These are phyloP conservation scores for Choanephora cucurbitarum DNA, from an alignment of 371 early-diverging fungal species.

Conservation along the genomic window DNA sequence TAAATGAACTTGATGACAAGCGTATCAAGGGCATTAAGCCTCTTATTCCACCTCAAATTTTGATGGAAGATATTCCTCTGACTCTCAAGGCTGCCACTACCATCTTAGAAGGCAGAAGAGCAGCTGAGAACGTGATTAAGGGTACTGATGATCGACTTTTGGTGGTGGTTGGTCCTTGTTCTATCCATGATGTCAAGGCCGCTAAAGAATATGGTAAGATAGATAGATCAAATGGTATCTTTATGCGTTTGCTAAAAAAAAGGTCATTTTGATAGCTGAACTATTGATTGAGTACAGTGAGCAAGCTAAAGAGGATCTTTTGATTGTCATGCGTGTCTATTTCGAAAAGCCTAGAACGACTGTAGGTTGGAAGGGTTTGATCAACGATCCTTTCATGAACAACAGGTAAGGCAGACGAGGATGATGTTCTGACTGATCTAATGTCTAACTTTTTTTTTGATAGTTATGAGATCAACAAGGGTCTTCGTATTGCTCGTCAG, in stretches of 20 bases:
- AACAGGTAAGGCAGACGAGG: constrained; percentile 38
- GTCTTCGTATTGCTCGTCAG: constrained; percentile 77
- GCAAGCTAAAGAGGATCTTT: constrained; percentile 65
- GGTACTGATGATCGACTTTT: constrained; percentile 80
- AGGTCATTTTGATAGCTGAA: constrained; percentile 24
- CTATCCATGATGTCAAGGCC: constrained; percentile 88
- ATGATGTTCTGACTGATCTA: neutral
- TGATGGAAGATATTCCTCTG: constrained; percentile 89
- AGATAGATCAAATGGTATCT: neutral
- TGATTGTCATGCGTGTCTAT: constrained; percentile 90
- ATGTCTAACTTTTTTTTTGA: constrained; percentile 13
- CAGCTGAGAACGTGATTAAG: constrained; percentile 71
- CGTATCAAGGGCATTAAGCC: constrained; percentile 89
- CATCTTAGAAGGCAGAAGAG: constrained; percentile 49
- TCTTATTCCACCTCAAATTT: constrained; percentile 92
- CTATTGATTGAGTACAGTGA: constrained; percentile 62
- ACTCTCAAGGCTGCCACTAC: constrained; percentile 53
- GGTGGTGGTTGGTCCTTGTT: constrained; percentile 87
- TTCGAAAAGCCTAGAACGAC: constrained; percentile 96
- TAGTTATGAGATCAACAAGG: constrained; percentile 88
- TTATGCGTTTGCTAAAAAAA: too few relatives aligned
- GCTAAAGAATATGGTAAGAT: constrained; percentile 83
- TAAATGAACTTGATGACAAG: constrained; percentile 92
- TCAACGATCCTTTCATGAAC: constrained; percentile 75
- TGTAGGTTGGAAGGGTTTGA: constrained; percentile 93